These are phyloP conservation scores for Tulasnella sp. DNA, from an alignment of 768 basidiomycete genomes.

Conservation along the genomic window DNA sequence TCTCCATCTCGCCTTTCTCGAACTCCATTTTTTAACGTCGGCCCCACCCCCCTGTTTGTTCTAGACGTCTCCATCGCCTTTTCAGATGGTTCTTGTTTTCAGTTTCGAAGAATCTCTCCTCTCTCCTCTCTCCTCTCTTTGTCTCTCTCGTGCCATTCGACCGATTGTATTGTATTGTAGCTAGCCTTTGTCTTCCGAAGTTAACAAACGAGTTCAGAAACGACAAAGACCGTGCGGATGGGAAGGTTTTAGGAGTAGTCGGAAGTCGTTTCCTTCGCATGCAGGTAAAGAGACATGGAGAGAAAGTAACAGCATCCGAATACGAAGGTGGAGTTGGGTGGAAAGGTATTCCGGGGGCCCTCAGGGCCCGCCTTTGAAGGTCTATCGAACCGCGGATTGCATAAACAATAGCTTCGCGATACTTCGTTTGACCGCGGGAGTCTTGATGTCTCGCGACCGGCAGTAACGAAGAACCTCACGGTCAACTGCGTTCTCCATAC, in stretches of 20 bases:
- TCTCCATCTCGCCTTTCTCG: not conserved
- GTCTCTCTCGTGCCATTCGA: not conserved
- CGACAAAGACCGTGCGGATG: not conserved
- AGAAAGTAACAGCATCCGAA: not conserved
- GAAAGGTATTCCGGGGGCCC: not conserved
- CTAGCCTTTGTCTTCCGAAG: not conserved
- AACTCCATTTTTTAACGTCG: not conserved
- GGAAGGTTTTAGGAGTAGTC: not conserved
- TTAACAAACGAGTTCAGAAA: not conserved
- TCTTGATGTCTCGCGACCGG: not conserved
- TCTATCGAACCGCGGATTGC: not conserved
- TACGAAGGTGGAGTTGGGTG: not conserved
- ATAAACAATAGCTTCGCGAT: not conserved
- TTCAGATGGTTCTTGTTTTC: not conserved
- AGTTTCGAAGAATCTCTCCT: no score
- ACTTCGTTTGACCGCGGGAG: not conserved
- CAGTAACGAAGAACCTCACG: not conserved
- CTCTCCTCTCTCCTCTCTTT: no score
- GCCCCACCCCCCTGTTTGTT: not conserved
- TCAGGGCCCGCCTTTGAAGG: not conserved
- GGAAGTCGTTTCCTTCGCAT: not conserved
- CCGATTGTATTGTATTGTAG: not conserved
- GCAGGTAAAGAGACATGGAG: not conserved
- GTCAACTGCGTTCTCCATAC: not conserved
- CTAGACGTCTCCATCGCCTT: not conserved